Conservation (phyloP, 2,329 filamentous ascomycete genomes). For the Fonsecaea monophora region DNA sequence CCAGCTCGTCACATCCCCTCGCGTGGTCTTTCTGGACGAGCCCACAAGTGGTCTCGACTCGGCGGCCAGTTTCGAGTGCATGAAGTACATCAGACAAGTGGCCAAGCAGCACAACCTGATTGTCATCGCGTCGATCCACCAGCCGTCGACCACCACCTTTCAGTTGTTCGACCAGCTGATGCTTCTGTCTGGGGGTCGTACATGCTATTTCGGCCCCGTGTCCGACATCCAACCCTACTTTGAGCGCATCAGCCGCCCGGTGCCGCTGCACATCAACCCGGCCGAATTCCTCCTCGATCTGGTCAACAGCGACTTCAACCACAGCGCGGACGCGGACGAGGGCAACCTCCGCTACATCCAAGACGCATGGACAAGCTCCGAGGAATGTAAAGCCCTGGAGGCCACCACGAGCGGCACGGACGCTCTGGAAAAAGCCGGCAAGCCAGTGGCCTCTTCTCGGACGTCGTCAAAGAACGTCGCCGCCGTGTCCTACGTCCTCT, state of each 20-base stretch:
- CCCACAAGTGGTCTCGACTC: slow-evolving; percentile 85
- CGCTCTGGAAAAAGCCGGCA: background rate
- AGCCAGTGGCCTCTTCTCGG: background rate
- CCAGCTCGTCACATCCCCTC: slow-evolving; percentile 80
- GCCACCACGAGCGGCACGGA: background rate
- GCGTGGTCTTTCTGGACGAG: slow-evolving; percentile 82
- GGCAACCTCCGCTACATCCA: slow-evolving; percentile 62
- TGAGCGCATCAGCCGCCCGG: slow-evolving; percentile 62
- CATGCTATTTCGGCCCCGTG: slow-evolving; percentile 75
- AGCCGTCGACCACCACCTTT: slow-evolving; percentile 81
- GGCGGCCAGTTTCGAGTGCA: slow-evolving; percentile 75
- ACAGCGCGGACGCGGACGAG: slow-evolving; percentile 53
- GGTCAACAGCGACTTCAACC: slow-evolving; percentile 77
- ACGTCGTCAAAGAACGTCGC: slow-evolving; percentile 19
- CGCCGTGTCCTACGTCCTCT: slow-evolving; percentile 66
- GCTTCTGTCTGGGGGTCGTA: slow-evolving; percentile 72
- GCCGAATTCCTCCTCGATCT: slow-evolving; percentile 81
- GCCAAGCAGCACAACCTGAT: slow-evolving; percentile 68
- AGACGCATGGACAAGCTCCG: slow-evolving; percentile 57
- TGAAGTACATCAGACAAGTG: slow-evolving; percentile 72
- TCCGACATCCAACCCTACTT: slow-evolving; percentile 68
- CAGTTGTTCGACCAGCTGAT: slow-evolving; percentile 80
- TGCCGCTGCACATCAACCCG: slow-evolving; percentile 76
- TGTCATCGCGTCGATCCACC: slow-evolving; percentile 82
- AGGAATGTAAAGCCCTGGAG: slow-evolving; percentile 18